Base-by-base conservation (phyloP, 139 green algal species). In the Picochlorum sp. region DNA sequence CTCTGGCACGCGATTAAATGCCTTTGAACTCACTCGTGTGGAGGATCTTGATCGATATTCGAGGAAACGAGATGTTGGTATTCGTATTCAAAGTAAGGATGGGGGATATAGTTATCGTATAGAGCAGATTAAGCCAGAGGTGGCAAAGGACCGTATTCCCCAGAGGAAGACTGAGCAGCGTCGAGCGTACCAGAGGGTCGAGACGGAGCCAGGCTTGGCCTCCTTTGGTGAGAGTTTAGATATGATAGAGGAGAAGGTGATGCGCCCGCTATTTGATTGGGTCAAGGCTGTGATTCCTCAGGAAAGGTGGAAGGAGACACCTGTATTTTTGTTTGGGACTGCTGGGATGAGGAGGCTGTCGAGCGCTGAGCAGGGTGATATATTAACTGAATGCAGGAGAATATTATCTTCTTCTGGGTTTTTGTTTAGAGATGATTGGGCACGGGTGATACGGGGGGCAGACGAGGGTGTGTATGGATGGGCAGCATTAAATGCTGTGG, bases 391-490 rank as follows among this genome's bases (percentile, higher is more conserved):
- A 3, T 54, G 62, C 9, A 64, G 71, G 9, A 23, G 18, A 0
- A 49, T 77, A 21, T 67, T 94, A 26, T 14, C 15, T 0, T 13
- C 3, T 16, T 84, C 70, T 1, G 60, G 60, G 2, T 86, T 88
- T 73, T 71, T 76, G 37, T 97, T 97, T 60, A 41, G 84, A 38
- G 54, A 62, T 0, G 30, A 38, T 2, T 96, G 85, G 81, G 88
- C 83, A 4, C 63, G 62, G 3, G 77, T 90, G n/a, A 88, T 96
- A n/a, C 82, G 57, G 34, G 89, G 89, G 1, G 58, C 61, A 15
- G 78, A 96, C 13, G 90, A 96, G 74, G 90, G 83, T 24, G 59
- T 89, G 23, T 96, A 81, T 62, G 90, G 86, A 62, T 95, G 87
- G 87, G 67, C 91, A 3, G 76, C 87, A 5, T 71, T 91, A 44